Evolutionary conservation across 2,329 filamentous ascomycete species (phyloP).

Genomic region (Pyricularia sp.): DNA sequence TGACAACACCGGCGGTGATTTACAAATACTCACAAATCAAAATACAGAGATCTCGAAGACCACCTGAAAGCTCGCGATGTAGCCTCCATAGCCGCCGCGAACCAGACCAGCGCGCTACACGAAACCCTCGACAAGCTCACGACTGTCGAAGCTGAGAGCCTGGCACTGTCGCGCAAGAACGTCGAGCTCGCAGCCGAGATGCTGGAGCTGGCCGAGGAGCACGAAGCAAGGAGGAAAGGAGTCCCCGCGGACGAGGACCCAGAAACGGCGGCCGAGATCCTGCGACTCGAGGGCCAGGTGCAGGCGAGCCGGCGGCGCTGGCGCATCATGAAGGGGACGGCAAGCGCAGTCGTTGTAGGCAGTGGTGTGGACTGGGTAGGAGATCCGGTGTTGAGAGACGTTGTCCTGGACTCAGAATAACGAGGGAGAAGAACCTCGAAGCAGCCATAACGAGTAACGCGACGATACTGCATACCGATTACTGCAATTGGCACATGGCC

Average conservation of each 20-base stretch:
- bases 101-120: constrained; percentile 44
- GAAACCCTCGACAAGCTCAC: constrained; percentile 42
- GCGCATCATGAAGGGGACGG: constrained; percentile 67
- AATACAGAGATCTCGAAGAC: constrained; percentile 53
- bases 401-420: constrained; percentile 60
- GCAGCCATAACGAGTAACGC: background rate
- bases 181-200: constrained; percentile 52
- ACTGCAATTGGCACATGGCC: background rate
- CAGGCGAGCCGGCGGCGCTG: constrained; percentile 56
- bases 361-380: constrained; percentile 77
- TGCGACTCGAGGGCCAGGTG: constrained; percentile 47
- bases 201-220: constrained; percentile 51
- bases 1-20: background rate
- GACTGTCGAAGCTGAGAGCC: constrained; percentile 46
- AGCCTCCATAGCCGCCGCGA: constrained; percentile 53
- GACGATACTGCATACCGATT: background rate
- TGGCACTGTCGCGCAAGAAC: constrained; percentile 50
- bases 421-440: background rate
- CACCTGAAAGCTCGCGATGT: constrained; percentile 59
- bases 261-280: constrained; percentile 44
- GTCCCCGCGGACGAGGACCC: constrained; percentile 32
- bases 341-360: constrained; percentile 69
- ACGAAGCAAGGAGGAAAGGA: constrained; percentile 41
- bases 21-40: constrained; percentile 4
- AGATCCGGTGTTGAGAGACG: constrained; percentile 55